Evolutionary conservation across 2,329 filamentous ascomycete genomes (phyloP).

Genomic region (Ceratocystis cacaofunesta): DNA sequence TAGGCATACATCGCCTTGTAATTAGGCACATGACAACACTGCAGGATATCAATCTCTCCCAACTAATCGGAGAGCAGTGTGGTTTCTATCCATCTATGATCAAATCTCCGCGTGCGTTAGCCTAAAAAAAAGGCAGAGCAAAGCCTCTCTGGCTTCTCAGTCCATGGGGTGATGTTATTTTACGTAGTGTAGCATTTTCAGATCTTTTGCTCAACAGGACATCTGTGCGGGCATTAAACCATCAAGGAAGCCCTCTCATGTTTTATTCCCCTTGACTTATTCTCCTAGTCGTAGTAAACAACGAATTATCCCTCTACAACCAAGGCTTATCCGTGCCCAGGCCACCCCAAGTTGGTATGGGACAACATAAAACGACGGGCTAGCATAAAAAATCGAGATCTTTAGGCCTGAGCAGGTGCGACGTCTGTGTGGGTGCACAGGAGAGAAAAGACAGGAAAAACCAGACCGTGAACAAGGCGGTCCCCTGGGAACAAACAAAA

Average conservation of each 20-base stretch:
- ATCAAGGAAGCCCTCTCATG: not conserved
- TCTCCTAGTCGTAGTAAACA: too few species aligned
- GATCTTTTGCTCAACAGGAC: not conserved
- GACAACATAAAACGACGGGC: not conserved
- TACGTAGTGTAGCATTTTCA: not conserved
- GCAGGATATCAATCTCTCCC: too few species aligned
- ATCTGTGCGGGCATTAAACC: constrained; percentile 1
- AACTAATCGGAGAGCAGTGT: too few species aligned
- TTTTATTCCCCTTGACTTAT: not conserved
- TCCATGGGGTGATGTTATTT: not conserved
- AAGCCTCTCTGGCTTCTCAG: not conserved
- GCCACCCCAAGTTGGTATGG: not conserved
- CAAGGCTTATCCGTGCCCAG: not conserved
- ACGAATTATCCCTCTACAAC: too few species aligned
- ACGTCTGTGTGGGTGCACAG: not conserved
- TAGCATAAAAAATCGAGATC: not conserved
- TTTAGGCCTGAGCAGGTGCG: not conserved
- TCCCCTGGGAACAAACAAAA: not conserved
- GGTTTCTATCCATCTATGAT: not conserved
- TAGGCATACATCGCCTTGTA: too few species aligned
- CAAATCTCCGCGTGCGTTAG: not conserved
- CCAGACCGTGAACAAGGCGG: not conserved
- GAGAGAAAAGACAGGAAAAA: not conserved
- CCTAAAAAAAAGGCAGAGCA: not conserved
- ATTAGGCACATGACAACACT: too few species aligned